Conservation (phyloP, 345 rosid species). For the Crucihimalaya himalaica region DNA sequence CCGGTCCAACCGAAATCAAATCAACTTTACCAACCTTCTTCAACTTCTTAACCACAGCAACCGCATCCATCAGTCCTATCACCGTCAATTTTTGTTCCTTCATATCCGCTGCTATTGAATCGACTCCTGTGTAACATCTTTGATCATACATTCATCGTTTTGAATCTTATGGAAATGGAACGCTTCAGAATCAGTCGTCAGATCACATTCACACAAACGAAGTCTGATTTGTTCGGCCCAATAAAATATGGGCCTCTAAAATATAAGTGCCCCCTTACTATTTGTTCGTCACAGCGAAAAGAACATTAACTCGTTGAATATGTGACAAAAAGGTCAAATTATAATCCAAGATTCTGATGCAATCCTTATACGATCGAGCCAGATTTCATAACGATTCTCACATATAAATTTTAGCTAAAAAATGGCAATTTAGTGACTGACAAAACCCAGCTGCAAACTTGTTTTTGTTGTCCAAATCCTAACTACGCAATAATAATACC, state of each 20-base stretch:
- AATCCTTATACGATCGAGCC: neutral
- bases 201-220: neutral
- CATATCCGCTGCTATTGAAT: constrained; percentile 83
- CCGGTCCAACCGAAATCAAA: constrained; percentile 84
- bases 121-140: constrained; percentile 57
- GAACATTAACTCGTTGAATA: constrained; percentile 17
- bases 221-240: neutral
- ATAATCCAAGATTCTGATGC: constrained; percentile 3
- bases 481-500: neutral
- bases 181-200: neutral
- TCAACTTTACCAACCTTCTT: constrained; percentile 97
- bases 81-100: constrained; percentile 93
- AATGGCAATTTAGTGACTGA: neutral
- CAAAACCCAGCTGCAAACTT: neutral
- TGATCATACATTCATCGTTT: neutral
- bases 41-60: constrained; percentile 81
- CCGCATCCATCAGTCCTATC: constrained; percentile 82
- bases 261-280: neutral
- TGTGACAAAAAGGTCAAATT: constrained; percentile 14
- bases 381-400: neutral
- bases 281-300: neutral
- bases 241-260: neutral
- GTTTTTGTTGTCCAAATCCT: neutral
- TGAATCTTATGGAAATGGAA: neutral
- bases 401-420: neutral